These are phyloP conservation scores for Coprinellus aureogranulatus DNA, from an alignment of 768 basidiomycete species.

Conservation along the genomic window DNA sequence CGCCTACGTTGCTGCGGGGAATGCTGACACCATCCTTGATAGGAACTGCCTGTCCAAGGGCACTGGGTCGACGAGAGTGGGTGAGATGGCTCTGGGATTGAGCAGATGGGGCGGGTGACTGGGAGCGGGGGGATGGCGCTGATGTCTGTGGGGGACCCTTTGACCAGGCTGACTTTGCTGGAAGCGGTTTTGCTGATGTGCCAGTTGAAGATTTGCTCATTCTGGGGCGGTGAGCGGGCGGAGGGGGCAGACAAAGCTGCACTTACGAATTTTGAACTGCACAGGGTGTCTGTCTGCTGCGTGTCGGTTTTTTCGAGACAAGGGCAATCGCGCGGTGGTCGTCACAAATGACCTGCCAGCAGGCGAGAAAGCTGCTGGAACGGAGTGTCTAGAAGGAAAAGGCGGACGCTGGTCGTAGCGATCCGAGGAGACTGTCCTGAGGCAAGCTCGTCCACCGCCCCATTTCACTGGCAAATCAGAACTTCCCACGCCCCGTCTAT, in stretches of 20 bases:
- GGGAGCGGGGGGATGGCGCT: slow-evolving; percentile 66
- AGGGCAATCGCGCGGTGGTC: slow-evolving; percentile 42
- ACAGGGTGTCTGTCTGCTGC: slow-evolving; percentile 42
- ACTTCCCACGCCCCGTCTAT: neutral
- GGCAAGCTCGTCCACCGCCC: neutral
- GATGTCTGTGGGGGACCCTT: slow-evolving; percentile 77
- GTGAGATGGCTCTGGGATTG: slow-evolving; percentile 41
- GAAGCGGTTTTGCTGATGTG: slow-evolving; percentile 63
- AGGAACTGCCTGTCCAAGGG: slow-evolving; percentile 65
- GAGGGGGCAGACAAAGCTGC: slow-evolving; percentile 10
- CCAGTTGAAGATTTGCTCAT: slow-evolving; percentile 90
- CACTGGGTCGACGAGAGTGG: slow-evolving; percentile 78
- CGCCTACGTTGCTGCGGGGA: slow-evolving; percentile 60
- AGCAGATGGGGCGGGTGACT: slow-evolving; percentile 67
- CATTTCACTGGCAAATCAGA: neutral
- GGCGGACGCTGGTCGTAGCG: slow-evolving; percentile 44
- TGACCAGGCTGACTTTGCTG: slow-evolving; percentile 87
- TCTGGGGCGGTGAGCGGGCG: slow-evolving; percentile 42
- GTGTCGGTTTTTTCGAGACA: slow-evolving; percentile 36
- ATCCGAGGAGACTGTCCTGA: slow-evolving; percentile 26
- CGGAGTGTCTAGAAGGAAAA: slow-evolving; percentile 40
- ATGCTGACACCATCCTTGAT: slow-evolving; percentile 80
- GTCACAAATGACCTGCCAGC: slow-evolving; percentile 90
- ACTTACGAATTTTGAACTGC: slow-evolving; percentile 42
- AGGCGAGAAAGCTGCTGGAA: slow-evolving; percentile 70